These are phyloP conservation scores for Kitagawia praeruptora DNA, from an alignment of 129 eudicot species.

Conservation along the genomic window DNA sequence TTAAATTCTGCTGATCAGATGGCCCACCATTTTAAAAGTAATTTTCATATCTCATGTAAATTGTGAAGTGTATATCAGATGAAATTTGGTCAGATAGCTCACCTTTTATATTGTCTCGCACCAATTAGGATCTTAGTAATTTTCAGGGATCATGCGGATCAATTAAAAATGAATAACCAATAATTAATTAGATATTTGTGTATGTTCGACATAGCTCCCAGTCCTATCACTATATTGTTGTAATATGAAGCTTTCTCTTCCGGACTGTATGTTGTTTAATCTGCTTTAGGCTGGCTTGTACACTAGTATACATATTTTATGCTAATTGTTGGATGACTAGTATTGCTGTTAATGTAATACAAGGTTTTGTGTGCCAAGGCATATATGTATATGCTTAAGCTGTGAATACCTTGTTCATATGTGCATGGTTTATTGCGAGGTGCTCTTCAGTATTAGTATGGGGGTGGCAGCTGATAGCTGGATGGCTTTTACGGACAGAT, in stretches of 20 bases:
- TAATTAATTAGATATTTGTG: neutral
- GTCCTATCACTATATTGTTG: neutral
- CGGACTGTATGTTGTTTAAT: neutral
- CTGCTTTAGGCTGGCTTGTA: conserved; percentile 1
- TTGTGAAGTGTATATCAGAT: neutral
- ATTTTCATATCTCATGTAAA: neutral
- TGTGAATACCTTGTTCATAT: neutral
- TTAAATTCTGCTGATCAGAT: neutral
- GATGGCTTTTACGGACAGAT: conserved; percentile 52
- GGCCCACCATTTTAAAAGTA: neutral
- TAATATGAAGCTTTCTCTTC: neutral
- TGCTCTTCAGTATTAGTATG: conserved; percentile 42
- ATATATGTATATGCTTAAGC: neutral
- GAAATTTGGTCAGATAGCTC: neutral
- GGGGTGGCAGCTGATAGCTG: conserved; percentile 69
- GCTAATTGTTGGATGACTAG: neutral
- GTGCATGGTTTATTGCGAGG: neutral
- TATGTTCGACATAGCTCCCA: neutral
- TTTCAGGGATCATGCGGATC: neutral
- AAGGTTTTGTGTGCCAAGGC: neutral
- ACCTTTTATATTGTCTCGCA: neutral
- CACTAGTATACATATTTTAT: neutral
- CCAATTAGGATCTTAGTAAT: neutral
- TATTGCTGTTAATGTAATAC: neutral
- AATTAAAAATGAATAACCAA: neutral